Evolutionary conservation across 2,329 filamentous ascomycete genomes (phyloP).

Genomic region (Tolypocladium nubicola): DNA sequence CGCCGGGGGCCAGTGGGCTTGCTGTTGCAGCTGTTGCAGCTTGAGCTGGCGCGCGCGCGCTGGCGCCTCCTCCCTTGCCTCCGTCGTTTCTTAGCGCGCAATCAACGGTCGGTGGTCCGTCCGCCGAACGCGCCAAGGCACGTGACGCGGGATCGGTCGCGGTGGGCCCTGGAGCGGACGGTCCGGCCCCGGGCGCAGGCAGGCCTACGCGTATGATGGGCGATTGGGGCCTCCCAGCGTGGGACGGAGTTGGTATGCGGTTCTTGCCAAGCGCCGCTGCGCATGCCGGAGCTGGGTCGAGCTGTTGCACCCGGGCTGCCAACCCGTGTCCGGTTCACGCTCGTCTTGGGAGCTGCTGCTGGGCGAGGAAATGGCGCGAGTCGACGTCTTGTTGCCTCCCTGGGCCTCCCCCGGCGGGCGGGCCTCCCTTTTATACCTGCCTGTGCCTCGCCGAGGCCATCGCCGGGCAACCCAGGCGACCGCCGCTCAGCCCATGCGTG

Average conservation of each 20-base stretch:
- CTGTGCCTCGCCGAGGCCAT: conserved; percentile 1
- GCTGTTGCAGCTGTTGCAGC: neutral
- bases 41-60: neutral
- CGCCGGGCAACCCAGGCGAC: neutral
- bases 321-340: conserved; percentile 1
- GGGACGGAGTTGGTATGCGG: no score
- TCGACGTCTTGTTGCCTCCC: neutral
- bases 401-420: neutral
- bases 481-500: neutral
- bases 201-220: neutral
- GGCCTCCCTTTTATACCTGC: conserved; percentile 4
- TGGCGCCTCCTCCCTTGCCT: neutral
- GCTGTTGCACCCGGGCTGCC: conserved; percentile 4
- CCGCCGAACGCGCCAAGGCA: neutral
- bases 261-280: neutral
- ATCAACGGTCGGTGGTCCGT: neutral
- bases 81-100: neutral
- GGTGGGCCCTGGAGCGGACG: neutral
- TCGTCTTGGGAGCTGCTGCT: neutral
- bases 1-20: no score
- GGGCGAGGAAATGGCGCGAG: conserved; percentile 1
- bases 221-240: neutral
- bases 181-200: neutral
- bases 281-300: conserved; percentile 1
- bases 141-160: neutral